Evolutionary conservation across 2,329 filamentous ascomycete genomes (phyloP).

Genomic region (Dothiorella sarmentorum): DNA sequence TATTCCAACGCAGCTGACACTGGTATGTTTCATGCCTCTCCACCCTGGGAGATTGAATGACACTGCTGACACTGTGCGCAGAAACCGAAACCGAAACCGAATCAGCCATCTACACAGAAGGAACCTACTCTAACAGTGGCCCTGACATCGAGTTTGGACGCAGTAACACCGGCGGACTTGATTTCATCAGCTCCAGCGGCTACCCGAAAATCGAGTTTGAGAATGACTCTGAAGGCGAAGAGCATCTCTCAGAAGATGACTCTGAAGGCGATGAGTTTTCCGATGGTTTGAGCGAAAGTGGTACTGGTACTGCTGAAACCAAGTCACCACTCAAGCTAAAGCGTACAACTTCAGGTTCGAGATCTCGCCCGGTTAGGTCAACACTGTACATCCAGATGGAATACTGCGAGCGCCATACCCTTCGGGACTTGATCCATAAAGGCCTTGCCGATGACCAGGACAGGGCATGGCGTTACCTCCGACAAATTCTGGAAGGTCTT

Average conservation of each 20-base stretch:
- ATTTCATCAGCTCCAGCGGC: conserved; percentile 87
- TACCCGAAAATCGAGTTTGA: conserved; percentile 76
- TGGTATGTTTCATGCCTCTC: background rate
- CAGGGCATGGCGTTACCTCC: conserved; percentile 85
- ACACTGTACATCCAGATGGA: conserved; percentile 98
- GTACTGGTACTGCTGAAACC: conserved; percentile 30
- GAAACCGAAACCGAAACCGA: conserved; percentile 34
- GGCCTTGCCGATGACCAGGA: conserved; percentile 70
- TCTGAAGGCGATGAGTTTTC: conserved; percentile 33
- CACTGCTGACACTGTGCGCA: background rate
- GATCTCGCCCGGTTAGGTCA: conserved; percentile 56
- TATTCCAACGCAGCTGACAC: conserved; percentile 19
- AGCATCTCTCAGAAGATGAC: conserved; percentile 30
- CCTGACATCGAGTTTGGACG: conserved; percentile 54
- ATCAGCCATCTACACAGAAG: conserved; percentile 30
- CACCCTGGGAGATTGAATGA: too few relatives aligned
- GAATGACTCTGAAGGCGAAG: conserved; percentile 53
- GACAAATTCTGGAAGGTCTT: conserved; percentile 86
- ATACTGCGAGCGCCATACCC: conserved; percentile 89
- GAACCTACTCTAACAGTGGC: conserved; percentile 22
- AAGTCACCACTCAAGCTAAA: conserved; percentile 34
- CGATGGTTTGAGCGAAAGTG: conserved; percentile 48
- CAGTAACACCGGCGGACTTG: conserved; percentile 70
- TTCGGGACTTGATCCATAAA: conserved; percentile 80
- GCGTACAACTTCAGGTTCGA: conserved; percentile 46